These are phyloP conservation scores for Symbiodinium pilosum DNA, from an alignment of 73 alveolate species.

Conservation along the genomic window DNA sequence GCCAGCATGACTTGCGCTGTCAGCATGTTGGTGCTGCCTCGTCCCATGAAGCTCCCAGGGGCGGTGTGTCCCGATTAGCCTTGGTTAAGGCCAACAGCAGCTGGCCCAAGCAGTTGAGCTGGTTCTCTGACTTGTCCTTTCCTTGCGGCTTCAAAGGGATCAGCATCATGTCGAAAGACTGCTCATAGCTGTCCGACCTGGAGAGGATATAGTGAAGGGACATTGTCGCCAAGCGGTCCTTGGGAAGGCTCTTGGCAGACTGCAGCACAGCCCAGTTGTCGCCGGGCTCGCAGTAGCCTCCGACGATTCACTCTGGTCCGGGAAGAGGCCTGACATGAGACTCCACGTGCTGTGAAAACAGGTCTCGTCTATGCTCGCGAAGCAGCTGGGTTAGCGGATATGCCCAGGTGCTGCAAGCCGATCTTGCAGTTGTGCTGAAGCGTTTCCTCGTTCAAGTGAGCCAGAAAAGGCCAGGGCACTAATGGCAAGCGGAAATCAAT, in stretches of 20 bases:
- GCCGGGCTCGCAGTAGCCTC: neutral
- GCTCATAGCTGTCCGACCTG: no score
- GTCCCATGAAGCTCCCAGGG: no score
- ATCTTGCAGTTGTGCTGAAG: neutral
- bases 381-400: neutral
- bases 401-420: neutral
- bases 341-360: neutral
- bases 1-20: neutral
- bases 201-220: no score
- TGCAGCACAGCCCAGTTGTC: no score
- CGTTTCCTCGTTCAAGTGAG: neutral
- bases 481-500: neutral
- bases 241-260: no score
- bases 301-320: neutral
- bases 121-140: no score
- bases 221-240: no score
- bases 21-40: neutral
- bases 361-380: neutral
- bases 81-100: no score
- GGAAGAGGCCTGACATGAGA: neutral
- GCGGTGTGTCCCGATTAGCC: no score
- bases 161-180: no score
- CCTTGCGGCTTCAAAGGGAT: no score
- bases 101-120: no score
- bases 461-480: neutral